Conservation (phyloP, 768 basidiomycete species). For the Suillus bovinus region DNA sequence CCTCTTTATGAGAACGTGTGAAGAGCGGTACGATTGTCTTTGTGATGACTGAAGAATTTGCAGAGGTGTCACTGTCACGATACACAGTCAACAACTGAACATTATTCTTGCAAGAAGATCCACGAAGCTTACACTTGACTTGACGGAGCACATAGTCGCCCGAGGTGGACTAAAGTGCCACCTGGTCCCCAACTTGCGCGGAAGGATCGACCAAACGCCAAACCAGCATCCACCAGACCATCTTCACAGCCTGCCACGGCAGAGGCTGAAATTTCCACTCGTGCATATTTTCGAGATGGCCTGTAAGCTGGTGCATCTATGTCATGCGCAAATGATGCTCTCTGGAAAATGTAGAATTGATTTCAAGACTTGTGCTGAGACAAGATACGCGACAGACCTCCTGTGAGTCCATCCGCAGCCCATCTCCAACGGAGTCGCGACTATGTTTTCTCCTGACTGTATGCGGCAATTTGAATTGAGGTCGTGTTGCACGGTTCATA, state of each 20-base stretch:
- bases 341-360: constrained; percentile 41
- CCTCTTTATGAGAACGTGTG: constrained; percentile 32
- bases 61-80: constrained; percentile 45
- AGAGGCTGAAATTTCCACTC: constrained; percentile 70
- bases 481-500: constrained; percentile 42
- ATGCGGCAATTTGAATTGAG: constrained; percentile 37
- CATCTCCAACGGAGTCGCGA: constrained; percentile 77
- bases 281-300: constrained; percentile 79
- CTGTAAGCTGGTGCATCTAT: constrained; percentile 66
- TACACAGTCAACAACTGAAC: constrained; percentile 11
- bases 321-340: constrained; percentile 77
- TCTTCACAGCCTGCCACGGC: constrained; percentile 64
- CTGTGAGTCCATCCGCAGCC: constrained; percentile 55
- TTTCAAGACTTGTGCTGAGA: neutral
- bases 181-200: constrained; percentile 89
- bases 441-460: constrained; percentile 67
- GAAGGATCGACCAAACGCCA: constrained; percentile 85
- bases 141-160: constrained; percentile 64
- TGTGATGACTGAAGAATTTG: constrained; percentile 63
- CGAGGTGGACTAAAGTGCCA: constrained; percentile 74
- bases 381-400: constrained; percentile 45
- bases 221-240: constrained; percentile 74
- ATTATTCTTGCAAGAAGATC: constrained; percentile 3
- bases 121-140: constrained; percentile 49
- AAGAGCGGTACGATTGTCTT: constrained; percentile 50